Evolutionary conservation across 805 yeast species (phyloP), one percentile per base, ranked within the genome.

Genomic region (Yarrowia sp.): DNA sequence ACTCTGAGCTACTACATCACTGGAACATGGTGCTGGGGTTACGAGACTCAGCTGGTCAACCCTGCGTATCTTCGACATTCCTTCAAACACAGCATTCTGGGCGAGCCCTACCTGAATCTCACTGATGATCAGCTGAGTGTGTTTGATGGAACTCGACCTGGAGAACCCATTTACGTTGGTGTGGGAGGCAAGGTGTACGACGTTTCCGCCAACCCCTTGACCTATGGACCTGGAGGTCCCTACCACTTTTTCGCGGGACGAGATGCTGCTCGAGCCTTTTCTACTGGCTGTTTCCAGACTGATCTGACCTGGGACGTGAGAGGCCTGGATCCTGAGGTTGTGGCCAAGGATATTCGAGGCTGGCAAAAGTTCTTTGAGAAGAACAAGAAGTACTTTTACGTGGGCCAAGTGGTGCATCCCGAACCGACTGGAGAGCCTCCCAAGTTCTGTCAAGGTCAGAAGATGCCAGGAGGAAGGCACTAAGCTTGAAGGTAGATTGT

Each of bases 231-330:
- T 0, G 76, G 80, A 0, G 89, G 89, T 0, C 73, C 85, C 0
- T 89, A 89, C 74, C 72, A 79, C 10, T 77, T 81, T 49, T 83
- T 89, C 72, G 82, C 87, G 39, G 95, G 94, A 0, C 78, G 78
- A 50, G 95, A 89, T 75, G 84, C 86, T 46, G 87, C 92, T 2
- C 78, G 93, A 36, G 89, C 89, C 19, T 87, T 83, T 72, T 87
- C 84, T 3, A 89, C 91, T 0, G 93, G 93, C 2, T 89, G 92
- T 72, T 85, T 89, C 69, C 74, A 77, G 47, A 85, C 83, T 40
- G 89, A 89, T 72, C 81, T 81, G 69, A 88, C 93, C 0, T 82
- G 85, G 74, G 94, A 90, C 74, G 76, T 89, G 50, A 77, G 93
- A 42, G 92, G 88, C 0, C 76, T 89, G 24, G 86, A 84, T 68